Conservation (phyloP, 306 rosid species). For the Sicyos baderoa region DNA sequence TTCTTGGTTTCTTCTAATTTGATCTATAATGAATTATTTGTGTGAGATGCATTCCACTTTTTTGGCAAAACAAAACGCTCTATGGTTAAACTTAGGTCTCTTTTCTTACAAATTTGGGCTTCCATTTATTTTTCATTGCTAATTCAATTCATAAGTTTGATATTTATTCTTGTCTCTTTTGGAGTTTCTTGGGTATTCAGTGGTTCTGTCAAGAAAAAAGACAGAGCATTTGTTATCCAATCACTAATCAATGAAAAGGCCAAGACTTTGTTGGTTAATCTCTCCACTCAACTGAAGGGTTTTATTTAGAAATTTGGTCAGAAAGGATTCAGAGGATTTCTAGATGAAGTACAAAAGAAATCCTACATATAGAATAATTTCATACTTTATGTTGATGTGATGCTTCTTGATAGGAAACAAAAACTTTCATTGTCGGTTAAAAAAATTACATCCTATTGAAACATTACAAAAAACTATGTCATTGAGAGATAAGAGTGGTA, state of each 20-base stretch:
- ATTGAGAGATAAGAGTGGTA: too few species aligned
- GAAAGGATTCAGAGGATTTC: neutral
- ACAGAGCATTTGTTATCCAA: neutral
- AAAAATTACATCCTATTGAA: too few species aligned
- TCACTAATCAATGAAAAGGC: neutral
- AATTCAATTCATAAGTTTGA: neutral
- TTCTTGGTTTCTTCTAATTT: neutral
- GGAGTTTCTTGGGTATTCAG: neutral
- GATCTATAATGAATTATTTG: neutral
- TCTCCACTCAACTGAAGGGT: neutral
- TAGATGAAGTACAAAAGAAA: neutral
- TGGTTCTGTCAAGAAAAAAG: neutral
- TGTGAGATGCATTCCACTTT: neutral
- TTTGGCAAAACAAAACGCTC: neutral
- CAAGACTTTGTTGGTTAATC: neutral
- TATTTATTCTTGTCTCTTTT: neutral
- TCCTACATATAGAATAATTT: neutral
- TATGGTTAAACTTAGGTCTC: neutral
- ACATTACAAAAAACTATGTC: too few species aligned
- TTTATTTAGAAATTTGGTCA: neutral
- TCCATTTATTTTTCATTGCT: neutral
- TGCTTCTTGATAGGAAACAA: too few species aligned
- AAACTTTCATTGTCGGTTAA: too few species aligned
- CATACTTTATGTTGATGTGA: neutral
- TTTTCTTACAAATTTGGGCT: neutral